A percentile compares a stretch with the other conserved stretches of the same genome.
phyloP scores from a whole-genome alignment of 306 rosid species.

The Ziziphus jujuba region DNA sequence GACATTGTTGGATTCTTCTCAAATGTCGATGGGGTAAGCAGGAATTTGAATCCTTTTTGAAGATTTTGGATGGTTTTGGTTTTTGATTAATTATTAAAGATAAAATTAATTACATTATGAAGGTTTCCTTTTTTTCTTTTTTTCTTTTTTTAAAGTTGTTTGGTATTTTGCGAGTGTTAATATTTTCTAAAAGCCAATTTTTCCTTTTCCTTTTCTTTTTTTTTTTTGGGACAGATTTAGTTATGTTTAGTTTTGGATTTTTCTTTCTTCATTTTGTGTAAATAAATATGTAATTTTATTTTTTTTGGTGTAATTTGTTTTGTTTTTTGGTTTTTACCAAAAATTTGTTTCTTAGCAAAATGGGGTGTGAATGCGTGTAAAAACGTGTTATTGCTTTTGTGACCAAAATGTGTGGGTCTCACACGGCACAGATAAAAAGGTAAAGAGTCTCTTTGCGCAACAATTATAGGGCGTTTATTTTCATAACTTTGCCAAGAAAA shows the following conservation, averaged over 20 bases:
- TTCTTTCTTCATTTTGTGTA: too few relatives aligned
- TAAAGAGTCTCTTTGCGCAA: too few relatives aligned
- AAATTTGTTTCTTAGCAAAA: not conserved
- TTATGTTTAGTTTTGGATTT: too few relatives aligned
- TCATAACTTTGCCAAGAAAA: not conserved
- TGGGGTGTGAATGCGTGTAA: not conserved
- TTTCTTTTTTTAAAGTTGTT: too few relatives aligned
- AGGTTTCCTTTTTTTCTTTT: too few relatives aligned
- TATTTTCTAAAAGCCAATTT: not conserved
- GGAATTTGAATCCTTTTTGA: conserved; percentile 57
- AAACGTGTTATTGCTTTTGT: not conserved
- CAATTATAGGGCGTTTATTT: not conserved
- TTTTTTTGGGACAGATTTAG: too few relatives aligned
- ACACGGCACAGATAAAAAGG: conserved; percentile 29
- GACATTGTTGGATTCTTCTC: conserved; percentile 55
- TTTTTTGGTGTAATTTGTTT: not conserved
- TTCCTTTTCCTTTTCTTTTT: too few relatives aligned
- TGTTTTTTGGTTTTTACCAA: not conserved
- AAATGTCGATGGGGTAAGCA: conserved; percentile 47
- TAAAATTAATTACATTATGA: too few relatives aligned
- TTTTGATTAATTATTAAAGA: not conserved
- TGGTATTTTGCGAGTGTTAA: not conserved
- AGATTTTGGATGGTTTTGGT: too few relatives aligned
- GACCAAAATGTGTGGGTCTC: conserved; percentile 46
- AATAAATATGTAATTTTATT: too few relatives aligned